Evolutionary conservation across 768 basidiomycete genomes (phyloP).

Genomic region (Pleurotus cornucopiae): DNA sequence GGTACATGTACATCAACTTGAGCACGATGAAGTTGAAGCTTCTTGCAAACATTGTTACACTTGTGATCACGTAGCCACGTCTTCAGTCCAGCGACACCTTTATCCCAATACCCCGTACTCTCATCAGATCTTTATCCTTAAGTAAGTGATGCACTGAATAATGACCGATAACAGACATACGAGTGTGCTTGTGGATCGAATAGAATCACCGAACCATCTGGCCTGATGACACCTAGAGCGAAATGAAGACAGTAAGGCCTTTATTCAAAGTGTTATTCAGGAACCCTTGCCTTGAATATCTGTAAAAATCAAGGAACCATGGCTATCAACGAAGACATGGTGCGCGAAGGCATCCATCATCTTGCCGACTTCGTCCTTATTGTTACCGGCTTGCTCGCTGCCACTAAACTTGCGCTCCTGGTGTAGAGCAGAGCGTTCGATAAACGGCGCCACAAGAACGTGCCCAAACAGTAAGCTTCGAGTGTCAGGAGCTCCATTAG

Average conservation of each 20-base stretch:
- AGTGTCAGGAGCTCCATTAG: neutral
- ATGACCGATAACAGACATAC: neutral
- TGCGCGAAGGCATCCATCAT: conserved; percentile 20
- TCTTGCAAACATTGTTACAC: conserved; percentile 9
- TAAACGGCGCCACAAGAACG: conserved; percentile 2
- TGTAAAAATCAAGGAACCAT: conserved; percentile 9
- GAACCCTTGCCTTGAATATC: conserved; percentile 17
- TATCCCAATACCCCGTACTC: conserved; percentile 1
- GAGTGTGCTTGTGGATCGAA: conserved; percentile 15
- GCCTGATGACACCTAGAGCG: conserved; percentile 5
- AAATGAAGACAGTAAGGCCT: too few species aligned
- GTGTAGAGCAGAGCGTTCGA: neutral
- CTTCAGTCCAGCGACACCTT: neutral
- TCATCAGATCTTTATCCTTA: neutral
- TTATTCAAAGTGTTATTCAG: too few species aligned
- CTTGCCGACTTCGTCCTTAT: conserved; percentile 11
- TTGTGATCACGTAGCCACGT: conserved; percentile 8
- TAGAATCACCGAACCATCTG: neutral
- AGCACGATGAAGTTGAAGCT: neutral
- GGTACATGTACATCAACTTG: neutral
- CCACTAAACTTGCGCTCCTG: conserved; percentile 15
- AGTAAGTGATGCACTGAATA: too few species aligned
- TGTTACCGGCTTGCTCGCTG: conserved; percentile 10
- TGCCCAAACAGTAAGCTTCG: neutral
- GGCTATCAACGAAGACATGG: conserved; percentile 15